These are phyloP conservation scores for Hanseniaspora lachancei DNA, from an alignment of 805 yeast genomes.

Conservation along the genomic window DNA sequence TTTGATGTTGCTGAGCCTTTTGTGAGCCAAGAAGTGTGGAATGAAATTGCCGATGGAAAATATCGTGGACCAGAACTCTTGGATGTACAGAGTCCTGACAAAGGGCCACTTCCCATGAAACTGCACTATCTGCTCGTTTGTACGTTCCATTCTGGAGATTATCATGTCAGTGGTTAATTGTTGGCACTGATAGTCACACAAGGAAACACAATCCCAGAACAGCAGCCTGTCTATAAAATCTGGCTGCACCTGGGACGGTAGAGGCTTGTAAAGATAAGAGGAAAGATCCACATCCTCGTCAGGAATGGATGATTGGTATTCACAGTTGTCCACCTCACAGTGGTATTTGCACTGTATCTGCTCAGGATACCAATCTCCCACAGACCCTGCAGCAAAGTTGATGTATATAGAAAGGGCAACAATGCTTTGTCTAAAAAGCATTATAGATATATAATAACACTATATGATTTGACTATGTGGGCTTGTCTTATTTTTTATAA, in stretches of 20 bases:
- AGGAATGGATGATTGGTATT: not conserved
- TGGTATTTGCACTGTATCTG: constrained; percentile 10
- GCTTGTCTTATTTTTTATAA: too few relatives aligned
- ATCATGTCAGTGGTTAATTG: constrained; percentile 43
- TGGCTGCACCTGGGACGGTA: not conserved
- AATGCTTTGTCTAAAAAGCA: not conserved
- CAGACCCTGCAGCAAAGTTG: not conserved
- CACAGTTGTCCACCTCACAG: constrained; percentile 2
- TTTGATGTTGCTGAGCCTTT: constrained; percentile 21
- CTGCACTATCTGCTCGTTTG: constrained; percentile 49
- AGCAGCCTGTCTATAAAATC: not conserved
- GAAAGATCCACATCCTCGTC: constrained; percentile 6
- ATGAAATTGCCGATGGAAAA: constrained; percentile 62
- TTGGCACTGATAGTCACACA: constrained; percentile 93
- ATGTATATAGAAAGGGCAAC: not conserved
- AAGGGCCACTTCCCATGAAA: constrained; percentile 99
- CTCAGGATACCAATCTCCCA: constrained; percentile 10
- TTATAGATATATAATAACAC: not conserved
- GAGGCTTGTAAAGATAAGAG: not conserved
- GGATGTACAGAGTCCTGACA: constrained; percentile 58
- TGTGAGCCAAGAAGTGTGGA: constrained; percentile 46
- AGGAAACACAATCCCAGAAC: constrained; percentile 57
- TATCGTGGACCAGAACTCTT: constrained; percentile 67
- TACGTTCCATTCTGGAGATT: constrained; percentile 32
- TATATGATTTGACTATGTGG: too few relatives aligned